phyloP scores from a whole-genome alignment of 169 alveolate species.

The Besnoitia besnoiti region DNA sequence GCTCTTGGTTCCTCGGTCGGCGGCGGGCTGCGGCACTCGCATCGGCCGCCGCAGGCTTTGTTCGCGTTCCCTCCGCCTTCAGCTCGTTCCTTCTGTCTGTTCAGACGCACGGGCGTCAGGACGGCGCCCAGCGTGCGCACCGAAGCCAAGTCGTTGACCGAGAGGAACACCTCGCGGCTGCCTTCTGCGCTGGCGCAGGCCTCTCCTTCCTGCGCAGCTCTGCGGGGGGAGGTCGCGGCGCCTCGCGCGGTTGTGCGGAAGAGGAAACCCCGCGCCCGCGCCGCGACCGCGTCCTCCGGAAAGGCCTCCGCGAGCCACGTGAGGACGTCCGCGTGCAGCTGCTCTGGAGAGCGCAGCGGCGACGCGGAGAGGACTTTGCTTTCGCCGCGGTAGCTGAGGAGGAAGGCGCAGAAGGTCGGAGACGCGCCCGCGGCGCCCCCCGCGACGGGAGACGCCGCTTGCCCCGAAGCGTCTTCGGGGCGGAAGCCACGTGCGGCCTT shows the following conservation, averaged over 20 bases:
- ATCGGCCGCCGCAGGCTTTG: not conserved
- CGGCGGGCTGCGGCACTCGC: too few species aligned
- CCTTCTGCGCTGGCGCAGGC: not conserved
- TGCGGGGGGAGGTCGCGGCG: not conserved
- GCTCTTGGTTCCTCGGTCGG: too few species aligned
- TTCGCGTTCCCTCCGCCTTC: not conserved
- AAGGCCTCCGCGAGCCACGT: not conserved
- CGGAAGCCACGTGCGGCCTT: not conserved
- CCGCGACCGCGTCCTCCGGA: constrained; percentile 35
- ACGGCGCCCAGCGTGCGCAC: not conserved
- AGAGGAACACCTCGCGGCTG: not conserved
- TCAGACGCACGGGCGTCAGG: not conserved
- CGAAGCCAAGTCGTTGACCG: not conserved
- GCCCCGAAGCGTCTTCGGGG: not conserved
- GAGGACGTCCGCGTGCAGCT: not conserved
- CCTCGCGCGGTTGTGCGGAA: not conserved
- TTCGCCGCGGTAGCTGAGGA: not conserved
- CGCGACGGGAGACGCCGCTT: too few species aligned
- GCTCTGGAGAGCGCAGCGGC: not conserved
- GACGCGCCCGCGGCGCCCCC: not conserved
- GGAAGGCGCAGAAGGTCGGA: not conserved
- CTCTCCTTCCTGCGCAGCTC: not conserved
- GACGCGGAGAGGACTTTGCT: not conserved
- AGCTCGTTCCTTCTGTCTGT: not conserved
- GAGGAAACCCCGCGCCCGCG: not conserved